phyloP scores from a whole-genome alignment of 345 rosid species.

The Aquilaria yunnanensis region DNA sequence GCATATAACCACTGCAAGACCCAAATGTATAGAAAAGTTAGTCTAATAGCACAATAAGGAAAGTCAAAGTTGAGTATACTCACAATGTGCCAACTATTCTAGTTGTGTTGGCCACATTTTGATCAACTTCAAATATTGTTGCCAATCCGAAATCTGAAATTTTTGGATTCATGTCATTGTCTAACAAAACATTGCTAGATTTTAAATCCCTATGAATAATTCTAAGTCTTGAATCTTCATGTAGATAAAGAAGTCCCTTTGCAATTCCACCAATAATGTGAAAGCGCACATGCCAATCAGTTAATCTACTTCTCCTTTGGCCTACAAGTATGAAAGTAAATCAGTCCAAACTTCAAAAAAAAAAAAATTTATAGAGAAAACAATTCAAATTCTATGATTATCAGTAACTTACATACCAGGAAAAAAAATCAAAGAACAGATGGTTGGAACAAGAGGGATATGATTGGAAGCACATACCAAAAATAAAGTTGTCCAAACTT shows the following conservation, averaged over 20 bases:
- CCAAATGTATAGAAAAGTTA: too few relatives aligned
- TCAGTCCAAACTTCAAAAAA: not conserved
- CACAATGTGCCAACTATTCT: conserved; percentile 18
- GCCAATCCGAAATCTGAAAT: conserved; percentile 17
- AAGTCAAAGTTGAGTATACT: not conserved
- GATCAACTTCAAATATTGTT: conserved; percentile 12
- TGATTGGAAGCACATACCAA: conserved; percentile 6
- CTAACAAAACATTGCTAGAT: conserved; percentile 16
- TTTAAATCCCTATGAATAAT: conserved; percentile 16
- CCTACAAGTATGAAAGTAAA: not conserved
- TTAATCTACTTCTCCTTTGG: not conserved
- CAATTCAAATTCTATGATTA: too few relatives aligned
- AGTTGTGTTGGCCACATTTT: conserved; percentile 10
- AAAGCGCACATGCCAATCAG: conserved; percentile 9
- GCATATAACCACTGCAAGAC: not conserved
- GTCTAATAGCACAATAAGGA: too few relatives aligned
- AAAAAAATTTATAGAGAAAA: too few relatives aligned
- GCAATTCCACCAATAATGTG: conserved; percentile 8
- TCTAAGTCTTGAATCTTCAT: conserved; percentile 14
- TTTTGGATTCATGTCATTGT: conserved; percentile 10
- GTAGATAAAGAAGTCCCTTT: conserved; percentile 12
- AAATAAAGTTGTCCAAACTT: conserved; percentile 27
- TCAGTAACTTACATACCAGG: not conserved
- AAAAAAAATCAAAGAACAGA: not conserved
- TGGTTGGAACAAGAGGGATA: not conserved